These are phyloP conservation scores for Candida jianshihensis DNA, from an alignment of 805 yeast genomes.

Conservation along the genomic window DNA sequence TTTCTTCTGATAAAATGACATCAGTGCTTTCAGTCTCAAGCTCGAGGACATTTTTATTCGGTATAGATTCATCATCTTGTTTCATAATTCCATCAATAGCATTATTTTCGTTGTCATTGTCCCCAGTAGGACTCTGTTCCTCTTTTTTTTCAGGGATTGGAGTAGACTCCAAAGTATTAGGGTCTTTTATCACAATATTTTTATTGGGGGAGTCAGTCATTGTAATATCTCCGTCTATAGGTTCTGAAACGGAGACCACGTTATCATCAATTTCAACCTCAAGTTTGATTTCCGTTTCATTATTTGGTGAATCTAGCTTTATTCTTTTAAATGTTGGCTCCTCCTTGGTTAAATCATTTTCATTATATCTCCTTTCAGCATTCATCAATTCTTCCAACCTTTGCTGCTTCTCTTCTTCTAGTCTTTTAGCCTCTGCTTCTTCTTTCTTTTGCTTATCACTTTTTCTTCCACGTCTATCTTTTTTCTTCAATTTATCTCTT, in stretches of 20 bases:
- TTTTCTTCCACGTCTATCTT: conserved; percentile 37
- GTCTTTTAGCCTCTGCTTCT: conserved; percentile 25
- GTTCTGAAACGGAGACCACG: no score
- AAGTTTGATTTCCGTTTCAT: no score
- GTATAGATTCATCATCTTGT: neutral
- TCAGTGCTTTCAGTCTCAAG: neutral
- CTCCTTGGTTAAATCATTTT: neutral
- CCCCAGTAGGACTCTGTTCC: no score
- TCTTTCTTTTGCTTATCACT: conserved; percentile 35
- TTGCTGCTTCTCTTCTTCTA: conserved; percentile 23
- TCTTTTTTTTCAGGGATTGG: no score
- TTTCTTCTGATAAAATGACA: neutral
- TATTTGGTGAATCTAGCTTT: no score
- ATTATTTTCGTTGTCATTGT: conserved; percentile 2
- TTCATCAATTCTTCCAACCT: conserved; percentile 18
- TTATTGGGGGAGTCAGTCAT: no score
- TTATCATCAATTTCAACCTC: no score
- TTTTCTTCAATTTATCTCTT: conserved; percentile 33
- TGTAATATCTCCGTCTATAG: no score
- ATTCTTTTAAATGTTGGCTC: neutral
- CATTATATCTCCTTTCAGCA: conserved; percentile 5
- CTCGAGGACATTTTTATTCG: no score
- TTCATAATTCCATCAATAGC: conserved; percentile 1
- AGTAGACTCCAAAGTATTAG: no score
- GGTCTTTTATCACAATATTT: no score